phyloP scores from a whole-genome alignment of 2,329 filamentous ascomycete species.

The Nothophoma quercina region DNA sequence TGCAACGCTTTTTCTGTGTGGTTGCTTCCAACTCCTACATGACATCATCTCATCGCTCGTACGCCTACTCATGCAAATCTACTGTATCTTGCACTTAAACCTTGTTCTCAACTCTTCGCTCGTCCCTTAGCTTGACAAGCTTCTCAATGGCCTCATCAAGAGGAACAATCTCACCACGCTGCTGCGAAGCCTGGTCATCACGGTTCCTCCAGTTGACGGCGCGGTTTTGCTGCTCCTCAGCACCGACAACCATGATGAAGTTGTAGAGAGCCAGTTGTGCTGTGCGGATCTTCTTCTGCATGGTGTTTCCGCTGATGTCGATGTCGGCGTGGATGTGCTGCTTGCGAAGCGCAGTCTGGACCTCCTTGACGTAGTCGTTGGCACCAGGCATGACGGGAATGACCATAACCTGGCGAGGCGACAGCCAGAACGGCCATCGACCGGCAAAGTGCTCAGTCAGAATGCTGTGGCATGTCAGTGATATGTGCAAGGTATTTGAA shows the following conservation, averaged over 20 bases:
- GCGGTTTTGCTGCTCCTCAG: constrained; percentile 65
- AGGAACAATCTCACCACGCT: constrained; percentile 67
- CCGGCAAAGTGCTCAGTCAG: constrained; percentile 84
- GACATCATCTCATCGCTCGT: constrained; percentile 7
- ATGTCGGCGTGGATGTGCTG: constrained; percentile 75
- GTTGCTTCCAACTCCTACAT: not conserved
- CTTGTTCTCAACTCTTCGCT: constrained; percentile 49
- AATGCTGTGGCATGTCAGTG: constrained; percentile 55
- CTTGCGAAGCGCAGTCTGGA: constrained; percentile 71
- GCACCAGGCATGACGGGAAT: constrained; percentile 78
- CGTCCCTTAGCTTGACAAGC: constrained; percentile 56
- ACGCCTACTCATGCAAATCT: constrained; percentile 6
- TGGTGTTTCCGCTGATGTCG: constrained; percentile 77
- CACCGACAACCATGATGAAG: constrained; percentile 77
- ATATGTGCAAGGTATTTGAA: not conserved
- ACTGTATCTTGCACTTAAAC: constrained; percentile 14
- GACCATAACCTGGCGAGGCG: constrained; percentile 80
- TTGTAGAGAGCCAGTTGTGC: constrained; percentile 84
- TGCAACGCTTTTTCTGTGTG: not conserved
- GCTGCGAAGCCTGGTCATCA: constrained; percentile 68
- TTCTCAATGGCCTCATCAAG: constrained; percentile 66
- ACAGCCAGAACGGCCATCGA: constrained; percentile 91
- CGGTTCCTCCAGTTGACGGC: constrained; percentile 71
- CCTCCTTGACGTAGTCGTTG: constrained; percentile 76
- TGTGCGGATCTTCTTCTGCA: constrained; percentile 88